These are phyloP conservation scores for Huntiella abstrusa DNA, from an alignment of 2,329 filamentous ascomycete genomes.

Conservation along the genomic window DNA sequence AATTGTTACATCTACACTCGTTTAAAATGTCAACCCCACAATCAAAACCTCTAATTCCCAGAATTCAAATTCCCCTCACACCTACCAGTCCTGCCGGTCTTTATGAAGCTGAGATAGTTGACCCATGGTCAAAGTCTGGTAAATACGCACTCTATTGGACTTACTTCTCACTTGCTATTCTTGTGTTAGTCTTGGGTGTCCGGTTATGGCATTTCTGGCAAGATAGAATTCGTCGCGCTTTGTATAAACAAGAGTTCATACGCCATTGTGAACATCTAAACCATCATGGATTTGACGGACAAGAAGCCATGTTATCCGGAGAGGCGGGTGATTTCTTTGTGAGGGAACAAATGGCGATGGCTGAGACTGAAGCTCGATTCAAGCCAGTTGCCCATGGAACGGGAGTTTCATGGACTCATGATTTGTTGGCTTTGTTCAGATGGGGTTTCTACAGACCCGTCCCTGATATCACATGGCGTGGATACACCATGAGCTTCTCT, in stretches of 20 bases:
- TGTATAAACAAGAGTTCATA: constrained; percentile 67
- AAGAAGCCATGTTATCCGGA: constrained; percentile 19
- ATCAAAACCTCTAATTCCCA: constrained; percentile 18
- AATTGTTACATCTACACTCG: too few species aligned
- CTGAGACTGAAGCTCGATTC: constrained; percentile 20
- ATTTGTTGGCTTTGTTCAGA: constrained; percentile 61
- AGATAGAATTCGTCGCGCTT: constrained; percentile 76
- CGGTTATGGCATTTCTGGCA: constrained; percentile 80
- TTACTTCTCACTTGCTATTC: constrained; percentile 62
- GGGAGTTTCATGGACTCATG: constrained; percentile 56
- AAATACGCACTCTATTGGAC: constrained; percentile 82
- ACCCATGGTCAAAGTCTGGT: constrained; percentile 64
- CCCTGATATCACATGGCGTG: constrained; percentile 50
- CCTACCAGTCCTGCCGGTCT: constrained; percentile 41
- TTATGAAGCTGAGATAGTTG: constrained; percentile 43
- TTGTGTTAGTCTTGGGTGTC: constrained; percentile 46
- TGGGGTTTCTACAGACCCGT: constrained; percentile 81
- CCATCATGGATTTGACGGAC: constrained; percentile 27
- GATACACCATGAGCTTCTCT: constrained; percentile 58
- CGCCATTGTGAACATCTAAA: constrained; percentile 40
- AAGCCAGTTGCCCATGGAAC: constrained; percentile 55
- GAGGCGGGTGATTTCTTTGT: too few species aligned
- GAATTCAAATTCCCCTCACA: constrained; percentile 41
- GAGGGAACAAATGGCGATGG: too few species aligned
- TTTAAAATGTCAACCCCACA: too few species aligned